phyloP scores from a whole-genome alignment of 2,329 filamentous ascomycete genomes.

The Elsinoe ampelina region DNA sequence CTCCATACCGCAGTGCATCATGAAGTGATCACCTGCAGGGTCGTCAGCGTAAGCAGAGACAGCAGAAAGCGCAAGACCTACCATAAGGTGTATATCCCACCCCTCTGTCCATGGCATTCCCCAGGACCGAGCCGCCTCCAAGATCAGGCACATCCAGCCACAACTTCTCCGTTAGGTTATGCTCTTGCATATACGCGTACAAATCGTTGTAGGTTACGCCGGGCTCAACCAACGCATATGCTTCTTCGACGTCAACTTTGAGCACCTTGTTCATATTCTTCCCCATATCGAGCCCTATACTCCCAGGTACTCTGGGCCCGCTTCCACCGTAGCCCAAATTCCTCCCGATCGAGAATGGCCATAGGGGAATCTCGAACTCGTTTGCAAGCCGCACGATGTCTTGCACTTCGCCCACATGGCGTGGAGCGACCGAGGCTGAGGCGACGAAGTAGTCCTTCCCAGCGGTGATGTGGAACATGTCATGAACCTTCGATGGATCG shows the following conservation, averaged over 20 bases:
- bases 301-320: slow-evolving; percentile 43
- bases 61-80: too few relatives aligned
- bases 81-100: slow-evolving; percentile 29
- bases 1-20: slow-evolving; percentile 35
- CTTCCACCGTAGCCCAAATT: slow-evolving; percentile 49
- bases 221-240: slow-evolving; percentile 45
- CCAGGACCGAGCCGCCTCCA: slow-evolving; percentile 28
- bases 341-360: slow-evolving; percentile 41
- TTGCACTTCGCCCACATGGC: slow-evolving; percentile 38
- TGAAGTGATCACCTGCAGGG: slow-evolving; percentile 30
- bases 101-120: slow-evolving; percentile 29
- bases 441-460: slow-evolving; percentile 36
- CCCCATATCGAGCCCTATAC: slow-evolving; percentile 45
- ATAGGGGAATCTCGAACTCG: slow-evolving; percentile 38
- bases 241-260: slow-evolving; percentile 41
- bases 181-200: slow-evolving; percentile 40
- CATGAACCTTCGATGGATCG: slow-evolving; percentile 15
- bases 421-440: slow-evolving; percentile 33
- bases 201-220: slow-evolving; percentile 47
- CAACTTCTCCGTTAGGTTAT: slow-evolving; percentile 29
- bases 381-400: slow-evolving; percentile 39
- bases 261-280: slow-evolving; percentile 45
- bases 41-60: too few relatives aligned
- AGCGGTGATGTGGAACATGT: slow-evolving; percentile 28
- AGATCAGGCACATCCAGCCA: slow-evolving; percentile 36